Evolutionary conservation across 2,329 filamentous ascomycete genomes (phyloP).

Genomic region (Paecilomyces niveus): DNA sequence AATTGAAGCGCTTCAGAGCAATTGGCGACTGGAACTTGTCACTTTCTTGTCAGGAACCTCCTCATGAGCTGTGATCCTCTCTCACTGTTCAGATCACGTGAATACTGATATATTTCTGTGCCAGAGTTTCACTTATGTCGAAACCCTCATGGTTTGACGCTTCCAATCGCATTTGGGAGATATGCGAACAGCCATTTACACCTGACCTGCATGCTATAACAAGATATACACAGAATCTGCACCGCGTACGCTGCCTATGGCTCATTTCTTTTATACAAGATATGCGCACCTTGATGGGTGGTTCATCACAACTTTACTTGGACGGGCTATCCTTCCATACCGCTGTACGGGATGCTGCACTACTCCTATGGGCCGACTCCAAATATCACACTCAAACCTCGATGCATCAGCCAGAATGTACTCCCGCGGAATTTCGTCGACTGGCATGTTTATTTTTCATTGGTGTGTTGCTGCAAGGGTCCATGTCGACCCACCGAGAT

Average conservation of each 20-base stretch:
- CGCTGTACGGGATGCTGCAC: slow-evolving; percentile 8
- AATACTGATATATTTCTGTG: not conserved
- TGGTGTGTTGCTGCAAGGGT: slow-evolving; percentile 4
- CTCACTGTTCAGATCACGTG: not conserved
- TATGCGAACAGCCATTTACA: not conserved
- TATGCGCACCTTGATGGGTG: slow-evolving; percentile 20
- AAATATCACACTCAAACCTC: slow-evolving; percentile 7
- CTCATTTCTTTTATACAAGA: slow-evolving; percentile 23
- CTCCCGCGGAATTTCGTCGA: slow-evolving; percentile 5
- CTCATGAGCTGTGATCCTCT: not conserved
- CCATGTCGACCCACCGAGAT: not conserved
- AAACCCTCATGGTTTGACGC: slow-evolving; percentile 21
- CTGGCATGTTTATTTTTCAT: slow-evolving; percentile 5
- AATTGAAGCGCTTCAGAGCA: slow-evolving; percentile 16
- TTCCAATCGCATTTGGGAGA: slow-evolving; percentile 10
- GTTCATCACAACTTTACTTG: slow-evolving; percentile 7
- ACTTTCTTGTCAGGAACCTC: not conserved
- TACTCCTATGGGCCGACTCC: slow-evolving; percentile 11
- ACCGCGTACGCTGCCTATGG: slow-evolving; percentile 21
- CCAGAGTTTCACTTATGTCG: slow-evolving; percentile 21
- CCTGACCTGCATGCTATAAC: not conserved
- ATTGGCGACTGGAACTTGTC: slow-evolving; percentile 14
- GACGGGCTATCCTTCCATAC: slow-evolving; percentile 9
- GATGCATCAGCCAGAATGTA: slow-evolving; percentile 3
- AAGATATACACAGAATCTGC: slow-evolving; percentile 10